Base-by-base conservation (phyloP, 2,329 filamentous ascomycete genomes). In the Pseudogymnoascus sp. region DNA sequence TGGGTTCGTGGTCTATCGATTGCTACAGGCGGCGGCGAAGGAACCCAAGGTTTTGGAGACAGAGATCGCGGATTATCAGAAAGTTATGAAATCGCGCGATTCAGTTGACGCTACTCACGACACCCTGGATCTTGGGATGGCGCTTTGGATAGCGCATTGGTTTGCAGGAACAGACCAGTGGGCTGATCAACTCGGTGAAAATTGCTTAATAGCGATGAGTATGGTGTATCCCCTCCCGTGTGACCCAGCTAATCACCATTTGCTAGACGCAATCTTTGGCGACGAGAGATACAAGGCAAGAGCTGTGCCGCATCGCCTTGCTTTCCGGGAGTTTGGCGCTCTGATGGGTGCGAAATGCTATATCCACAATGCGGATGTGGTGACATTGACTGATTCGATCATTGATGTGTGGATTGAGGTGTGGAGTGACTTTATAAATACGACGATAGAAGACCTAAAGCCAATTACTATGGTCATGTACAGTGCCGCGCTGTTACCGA, bases 91-190 rank as follows among this genome's bases (percentile, higher is more conserved):
- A 23, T 70, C 74, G 0, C 78, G 78, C 60, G 77, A 77, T 1
- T 70, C 75, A 16, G 70, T 79, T 60, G 76, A 74, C 44, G 74
- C 78, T 2, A 82, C 79, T 28, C 71, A 69, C 3, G 83, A 84
- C 70, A 73, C 78, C 16, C 70, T 84, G n/a, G 83, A 85, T 67
- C 69, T 85, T 47, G 83, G 83, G 0, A 85, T 85, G 83, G 79
- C 81, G 1, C 68, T 85, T 25, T 85, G 83, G 82, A 79, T 79
- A 50, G 75, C 76, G 21, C 81, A 84, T 65, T 81, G 83, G 72
- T 77, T 78, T 64, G 71, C 70, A 0, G 75, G 75, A 2, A 69
- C 70, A 59, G 80, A 83, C 64, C 70, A 72, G 1, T 84, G 82
- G 82, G 79, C 81, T 2, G 67, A 67, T 2, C 66, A 70, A 4